Percentiles rank a stretch among this genome's conserved stretches.
These are phyloP conservation scores for Heliamphora exappendiculata DNA, from an alignment of 148 eudicot species.

Conservation along the genomic window DNA sequence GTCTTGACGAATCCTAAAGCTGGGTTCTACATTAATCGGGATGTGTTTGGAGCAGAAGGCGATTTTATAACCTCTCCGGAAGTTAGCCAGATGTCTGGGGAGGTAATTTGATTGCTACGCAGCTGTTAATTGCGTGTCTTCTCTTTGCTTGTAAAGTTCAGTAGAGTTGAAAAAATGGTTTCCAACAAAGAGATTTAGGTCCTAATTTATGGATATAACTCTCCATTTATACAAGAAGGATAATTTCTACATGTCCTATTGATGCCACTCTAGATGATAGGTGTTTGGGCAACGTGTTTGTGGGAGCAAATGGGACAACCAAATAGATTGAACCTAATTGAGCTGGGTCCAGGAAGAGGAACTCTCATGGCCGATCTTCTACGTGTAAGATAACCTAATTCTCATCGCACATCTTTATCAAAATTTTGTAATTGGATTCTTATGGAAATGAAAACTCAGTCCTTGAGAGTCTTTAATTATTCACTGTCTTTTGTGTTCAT, in stretches of 20 bases:
- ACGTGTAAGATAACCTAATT: constrained; percentile 46
- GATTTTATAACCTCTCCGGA: constrained; percentile 98
- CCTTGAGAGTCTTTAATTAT: not conserved
- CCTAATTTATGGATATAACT: not conserved
- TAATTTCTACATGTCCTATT: not conserved
- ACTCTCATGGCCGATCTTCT: constrained; percentile 95
- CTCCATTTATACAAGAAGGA: not conserved
- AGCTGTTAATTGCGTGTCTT: not conserved
- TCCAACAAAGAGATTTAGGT: not conserved
- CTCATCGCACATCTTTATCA: not conserved
- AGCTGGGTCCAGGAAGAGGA: constrained; percentile 98
- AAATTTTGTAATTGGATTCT: not conserved
- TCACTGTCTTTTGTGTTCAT: not conserved
- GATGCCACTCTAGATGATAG: constrained; percentile 54
- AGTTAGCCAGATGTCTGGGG: constrained; percentile 99
- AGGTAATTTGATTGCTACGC: constrained; percentile 40
- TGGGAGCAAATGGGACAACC: constrained; percentile 99
- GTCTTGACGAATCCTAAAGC: constrained; percentile 89
- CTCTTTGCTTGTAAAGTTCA: not conserved
- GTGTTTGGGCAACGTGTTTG: constrained; percentile 92
- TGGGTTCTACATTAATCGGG: constrained; percentile 92
- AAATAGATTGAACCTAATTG: constrained; percentile 59
- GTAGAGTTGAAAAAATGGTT: not conserved
- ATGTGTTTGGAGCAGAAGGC: constrained; percentile 94
- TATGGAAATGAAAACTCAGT: not conserved